These are phyloP conservation scores for Erythrobasidium hasegawianum DNA, from an alignment of 1,284 basidiomycete genomes.

Conservation along the genomic window DNA sequence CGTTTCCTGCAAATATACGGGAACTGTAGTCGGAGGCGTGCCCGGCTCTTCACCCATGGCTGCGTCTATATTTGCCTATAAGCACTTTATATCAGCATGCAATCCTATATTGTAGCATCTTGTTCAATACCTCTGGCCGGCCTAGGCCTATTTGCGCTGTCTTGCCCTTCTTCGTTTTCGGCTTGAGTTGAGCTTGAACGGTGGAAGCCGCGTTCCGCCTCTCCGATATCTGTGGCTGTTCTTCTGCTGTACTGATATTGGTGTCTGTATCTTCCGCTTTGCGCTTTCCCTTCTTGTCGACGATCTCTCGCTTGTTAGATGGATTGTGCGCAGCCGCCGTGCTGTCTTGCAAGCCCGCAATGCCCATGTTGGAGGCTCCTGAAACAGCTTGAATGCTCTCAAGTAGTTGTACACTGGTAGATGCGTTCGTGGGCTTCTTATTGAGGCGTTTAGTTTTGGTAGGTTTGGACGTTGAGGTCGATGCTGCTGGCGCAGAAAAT, in stretches of 20 bases:
- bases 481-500: not conserved
- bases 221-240: not conserved
- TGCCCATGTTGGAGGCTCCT: too few species aligned
- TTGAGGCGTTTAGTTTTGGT: not conserved
- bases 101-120: too few species aligned
- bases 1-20: conserved; percentile 27
- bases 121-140: not conserved
- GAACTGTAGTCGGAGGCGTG: conserved; percentile 9
- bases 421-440: too few species aligned
- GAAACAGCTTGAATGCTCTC: too few species aligned
- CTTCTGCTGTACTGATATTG: not conserved
- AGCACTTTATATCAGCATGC: too few species aligned
- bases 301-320: too few species aligned
- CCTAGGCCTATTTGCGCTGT: conserved; percentile 9
- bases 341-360: too few species aligned
- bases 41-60: conserved; percentile 10
- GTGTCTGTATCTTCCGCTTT: conserved; percentile 24
- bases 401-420: too few species aligned
- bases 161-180: conserved; percentile 17
- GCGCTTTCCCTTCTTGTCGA: conserved; percentile 34
- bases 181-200: not conserved
- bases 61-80: not conserved
- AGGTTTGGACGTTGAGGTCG: not conserved
- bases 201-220: not conserved
- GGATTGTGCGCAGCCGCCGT: too few species aligned